phyloP scores from a whole-genome alignment of 805 yeast species.

The Lachancea kluyveri region DNA sequence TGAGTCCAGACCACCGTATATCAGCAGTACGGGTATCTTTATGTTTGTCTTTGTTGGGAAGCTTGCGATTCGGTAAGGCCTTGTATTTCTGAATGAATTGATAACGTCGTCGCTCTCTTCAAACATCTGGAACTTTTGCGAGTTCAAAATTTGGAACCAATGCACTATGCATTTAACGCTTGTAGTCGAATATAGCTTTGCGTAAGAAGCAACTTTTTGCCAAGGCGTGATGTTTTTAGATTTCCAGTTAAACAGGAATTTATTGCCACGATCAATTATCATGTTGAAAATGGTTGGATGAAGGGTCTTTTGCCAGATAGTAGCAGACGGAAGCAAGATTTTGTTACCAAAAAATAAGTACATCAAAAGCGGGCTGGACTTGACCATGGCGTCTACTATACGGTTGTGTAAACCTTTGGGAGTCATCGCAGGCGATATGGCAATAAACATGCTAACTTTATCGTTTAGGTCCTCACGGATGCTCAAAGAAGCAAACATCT shows the following conservation, averaged over 20 bases:
- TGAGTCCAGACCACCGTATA: constrained; percentile 78
- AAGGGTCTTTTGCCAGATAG: constrained; percentile 59
- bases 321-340: constrained; percentile 69
- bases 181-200: constrained; percentile 86
- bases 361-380: constrained; percentile 69
- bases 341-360: constrained; percentile 67
- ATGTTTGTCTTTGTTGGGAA: constrained; percentile 62
- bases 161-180: constrained; percentile 91
- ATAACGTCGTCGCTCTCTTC: constrained; percentile 50
- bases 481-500: constrained; percentile 78
- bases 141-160: constrained; percentile 86
- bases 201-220: constrained; percentile 76
- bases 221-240: constrained; percentile 60
- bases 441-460: constrained; percentile 55
- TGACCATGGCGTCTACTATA: constrained; percentile 66
- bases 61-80: constrained; percentile 30
- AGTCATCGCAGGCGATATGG: constrained; percentile 90
- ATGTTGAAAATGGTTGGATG: constrained; percentile 27
- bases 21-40: constrained; percentile 62
- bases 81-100: constrained; percentile 26
- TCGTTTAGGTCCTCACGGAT: constrained; percentile 56
- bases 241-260: constrained; percentile 73
- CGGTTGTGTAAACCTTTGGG: constrained; percentile 80
- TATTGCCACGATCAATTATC: constrained; percentile 67
- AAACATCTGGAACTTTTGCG: constrained; percentile 80